Evolutionary conservation across 2,329 filamentous ascomycete genomes (phyloP).

Genomic region (Aspergillus sp.): DNA sequence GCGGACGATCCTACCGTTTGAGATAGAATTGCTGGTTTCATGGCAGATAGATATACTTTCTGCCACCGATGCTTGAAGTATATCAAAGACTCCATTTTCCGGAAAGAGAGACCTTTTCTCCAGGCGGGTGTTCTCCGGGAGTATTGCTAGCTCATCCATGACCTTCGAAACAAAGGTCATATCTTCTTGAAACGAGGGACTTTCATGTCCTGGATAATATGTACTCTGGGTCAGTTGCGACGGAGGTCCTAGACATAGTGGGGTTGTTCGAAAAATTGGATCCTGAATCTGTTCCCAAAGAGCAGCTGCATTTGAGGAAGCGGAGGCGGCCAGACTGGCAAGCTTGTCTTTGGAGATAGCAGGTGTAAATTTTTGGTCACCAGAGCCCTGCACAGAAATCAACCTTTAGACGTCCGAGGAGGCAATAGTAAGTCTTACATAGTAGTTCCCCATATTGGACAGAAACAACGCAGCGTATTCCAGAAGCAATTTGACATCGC

Average conservation of each 20-base stretch:
- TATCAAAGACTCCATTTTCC: constrained; percentile 36
- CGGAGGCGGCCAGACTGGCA: constrained; percentile 4
- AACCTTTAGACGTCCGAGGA: too few species aligned
- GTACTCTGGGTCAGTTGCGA: constrained; percentile 38
- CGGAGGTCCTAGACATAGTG: constrained; percentile 38
- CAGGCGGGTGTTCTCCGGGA: constrained; percentile 41
- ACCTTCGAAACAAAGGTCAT: constrained; percentile 37
- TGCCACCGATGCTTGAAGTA: constrained; percentile 15
- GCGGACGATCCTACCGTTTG: neutral
- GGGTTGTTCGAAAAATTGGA: constrained; percentile 8
- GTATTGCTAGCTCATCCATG: constrained; percentile 38
- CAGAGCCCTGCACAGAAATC: constrained; percentile 13
- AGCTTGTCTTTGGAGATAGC: constrained; percentile 9
- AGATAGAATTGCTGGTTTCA: neutral
- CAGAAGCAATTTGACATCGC: too few species aligned
- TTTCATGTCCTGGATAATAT: constrained; percentile 19
- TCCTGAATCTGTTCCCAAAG: constrained; percentile 3
- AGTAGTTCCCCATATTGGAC: constrained; percentile 48
- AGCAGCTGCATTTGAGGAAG: neutral
- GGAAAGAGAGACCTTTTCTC: constrained; percentile 26
- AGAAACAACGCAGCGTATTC: constrained; percentile 43
- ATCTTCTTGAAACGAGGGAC: constrained; percentile 38
- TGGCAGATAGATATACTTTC: neutral
- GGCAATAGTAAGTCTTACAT: constrained; percentile 7
- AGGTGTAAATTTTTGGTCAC: constrained; percentile 21